phyloP scores from a whole-genome alignment of 2,329 filamentous ascomycete species.

The Dothidotthia symphoricarpi region DNA sequence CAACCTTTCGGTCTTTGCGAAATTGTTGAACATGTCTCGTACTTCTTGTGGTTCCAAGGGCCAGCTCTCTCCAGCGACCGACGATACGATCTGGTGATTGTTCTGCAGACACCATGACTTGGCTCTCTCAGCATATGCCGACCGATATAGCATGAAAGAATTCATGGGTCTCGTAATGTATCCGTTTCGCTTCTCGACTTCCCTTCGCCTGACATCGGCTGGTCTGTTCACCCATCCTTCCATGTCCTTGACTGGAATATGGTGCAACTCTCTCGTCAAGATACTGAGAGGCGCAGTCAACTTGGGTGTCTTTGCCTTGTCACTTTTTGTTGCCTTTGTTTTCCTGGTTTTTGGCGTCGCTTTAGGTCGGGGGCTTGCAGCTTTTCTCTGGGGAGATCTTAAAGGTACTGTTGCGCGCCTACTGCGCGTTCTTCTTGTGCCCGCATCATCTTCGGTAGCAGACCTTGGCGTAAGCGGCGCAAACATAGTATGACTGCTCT shows the following conservation, averaged over 20 bases:
- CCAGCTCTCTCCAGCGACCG: conserved; percentile 86
- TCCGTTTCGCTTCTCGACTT: conserved; percentile 69
- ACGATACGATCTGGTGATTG: conserved; percentile 91
- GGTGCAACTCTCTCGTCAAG: conserved; percentile 61
- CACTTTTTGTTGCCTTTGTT: conserved; percentile 45
- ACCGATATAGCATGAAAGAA: conserved; percentile 96
- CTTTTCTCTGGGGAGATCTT: conserved; percentile 22
- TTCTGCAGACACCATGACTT: conserved; percentile 79
- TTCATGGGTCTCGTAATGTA: conserved; percentile 94
- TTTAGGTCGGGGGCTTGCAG: conserved; percentile 28
- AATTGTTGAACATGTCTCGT: conserved; percentile 71
- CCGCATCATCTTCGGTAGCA: conserved; percentile 41
- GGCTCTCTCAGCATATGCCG: conserved; percentile 82
- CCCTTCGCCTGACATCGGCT: conserved; percentile 62
- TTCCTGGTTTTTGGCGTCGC: conserved; percentile 43
- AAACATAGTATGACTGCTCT: conserved; percentile 31
- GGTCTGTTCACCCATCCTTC: conserved; percentile 73
- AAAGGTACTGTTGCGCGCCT: conserved; percentile 24
- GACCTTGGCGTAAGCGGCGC: conserved; percentile 48
- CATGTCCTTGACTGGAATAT: conserved; percentile 73
- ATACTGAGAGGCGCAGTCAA: conserved; percentile 69
- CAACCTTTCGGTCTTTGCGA: conserved; percentile 75
- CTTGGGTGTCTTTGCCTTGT: conserved; percentile 52
- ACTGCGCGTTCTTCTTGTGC: conserved; percentile 42
- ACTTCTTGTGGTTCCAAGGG: conserved; percentile 71